These are phyloP conservation scores for Chlorophyllum brunneum DNA, from an alignment of 768 basidiomycete genomes.

Conservation along the genomic window DNA sequence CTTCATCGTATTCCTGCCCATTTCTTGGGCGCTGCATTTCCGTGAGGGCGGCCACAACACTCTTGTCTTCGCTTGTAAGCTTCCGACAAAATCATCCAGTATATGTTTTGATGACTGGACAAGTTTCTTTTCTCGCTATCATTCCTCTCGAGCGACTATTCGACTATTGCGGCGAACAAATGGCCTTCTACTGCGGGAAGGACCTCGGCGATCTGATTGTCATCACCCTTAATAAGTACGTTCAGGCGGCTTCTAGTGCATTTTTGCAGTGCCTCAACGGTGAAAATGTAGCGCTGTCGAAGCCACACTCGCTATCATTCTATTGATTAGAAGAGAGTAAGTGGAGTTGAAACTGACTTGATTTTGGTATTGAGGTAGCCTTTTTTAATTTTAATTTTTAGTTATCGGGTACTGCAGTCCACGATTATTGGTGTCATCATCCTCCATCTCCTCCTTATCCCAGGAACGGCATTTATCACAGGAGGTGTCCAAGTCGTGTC, in stretches of 20 bases:
- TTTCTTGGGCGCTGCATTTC: slow-evolving; percentile 62
- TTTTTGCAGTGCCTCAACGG: slow-evolving; percentile 3
- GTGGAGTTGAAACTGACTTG: slow-evolving; percentile 17
- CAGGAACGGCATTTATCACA: slow-evolving; percentile 66
- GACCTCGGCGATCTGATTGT: slow-evolving; percentile 65
- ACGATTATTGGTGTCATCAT: slow-evolving; percentile 71
- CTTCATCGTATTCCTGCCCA: slow-evolving; percentile 52
- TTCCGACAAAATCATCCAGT: not conserved
- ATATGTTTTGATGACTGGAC: slow-evolving; percentile 1
- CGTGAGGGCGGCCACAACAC: slow-evolving; percentile 28
- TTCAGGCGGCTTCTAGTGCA: slow-evolving; percentile 1
- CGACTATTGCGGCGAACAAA: slow-evolving; percentile 59
- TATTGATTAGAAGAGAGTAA: slow-evolving; percentile 69
- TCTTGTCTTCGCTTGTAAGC: slow-evolving; percentile 43
- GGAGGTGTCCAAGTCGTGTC: slow-evolving; percentile 66
- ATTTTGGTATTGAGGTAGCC: not conserved
- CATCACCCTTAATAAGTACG: slow-evolving; percentile 64
- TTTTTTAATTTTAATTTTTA: slow-evolving; percentile 21
- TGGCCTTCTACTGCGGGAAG: slow-evolving; percentile 55
- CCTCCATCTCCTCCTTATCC: slow-evolving; percentile 69
- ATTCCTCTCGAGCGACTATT: slow-evolving; percentile 63
- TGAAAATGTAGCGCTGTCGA: slow-evolving; percentile 52
- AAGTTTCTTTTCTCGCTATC: slow-evolving; percentile 64
- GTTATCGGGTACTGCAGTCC: slow-evolving; percentile 61
- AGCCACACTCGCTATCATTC: slow-evolving; percentile 65